Evolutionary conservation across 345 rosid species (phyloP), one percentile per base, ranked within the genome.

Genomic region (Populus ilicifolia): DNA sequence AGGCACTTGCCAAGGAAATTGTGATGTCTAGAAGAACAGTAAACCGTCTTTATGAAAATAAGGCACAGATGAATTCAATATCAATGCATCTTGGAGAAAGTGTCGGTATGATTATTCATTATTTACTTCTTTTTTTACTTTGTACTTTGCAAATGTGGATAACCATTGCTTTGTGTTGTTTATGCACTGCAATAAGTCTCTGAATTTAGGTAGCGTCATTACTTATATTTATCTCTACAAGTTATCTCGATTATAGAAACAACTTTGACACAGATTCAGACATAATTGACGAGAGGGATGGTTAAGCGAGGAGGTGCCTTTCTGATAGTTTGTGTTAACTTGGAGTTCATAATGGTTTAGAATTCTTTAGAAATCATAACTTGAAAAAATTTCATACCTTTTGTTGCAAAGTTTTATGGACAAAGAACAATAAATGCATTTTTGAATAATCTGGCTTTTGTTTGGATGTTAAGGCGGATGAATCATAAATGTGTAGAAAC

Each of bases 21-120:
- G 93, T 92, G 67, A 62, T 88, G 70, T 90, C 98, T 25, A 91
- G 93, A 83, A 91, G 78, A 84, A 94, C 98, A 16, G 93, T 91
- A 52, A 90, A 89, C 80, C 96, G 94, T 5, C 87, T 94, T 70
- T 79, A 89, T 83, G 98, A 94, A 84, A 94, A 94, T 67, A 94
- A 89, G 88, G 98, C 97, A 3, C 98, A 94, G 78, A 70, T 92
- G 93, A 94, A 94, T 86, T 94, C 98, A 25, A 90, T 94, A 82
- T 94, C 98, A 4, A 92, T 92, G 98, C 98, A 92, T 72, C 96
- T 94, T 13, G 98, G 98, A 16, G 98, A 94, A 82, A 94, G 98
- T 78, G 91, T 94, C 23, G 98, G 98, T 94, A 90, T 46, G 80
- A 36, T 81, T 65, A 78, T 69, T 81, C 50, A 41, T 33, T 80